Base-by-base conservation (phyloP, 2,329 filamentous ascomycete genomes). In the Hymenoscyphus occultus region DNA sequence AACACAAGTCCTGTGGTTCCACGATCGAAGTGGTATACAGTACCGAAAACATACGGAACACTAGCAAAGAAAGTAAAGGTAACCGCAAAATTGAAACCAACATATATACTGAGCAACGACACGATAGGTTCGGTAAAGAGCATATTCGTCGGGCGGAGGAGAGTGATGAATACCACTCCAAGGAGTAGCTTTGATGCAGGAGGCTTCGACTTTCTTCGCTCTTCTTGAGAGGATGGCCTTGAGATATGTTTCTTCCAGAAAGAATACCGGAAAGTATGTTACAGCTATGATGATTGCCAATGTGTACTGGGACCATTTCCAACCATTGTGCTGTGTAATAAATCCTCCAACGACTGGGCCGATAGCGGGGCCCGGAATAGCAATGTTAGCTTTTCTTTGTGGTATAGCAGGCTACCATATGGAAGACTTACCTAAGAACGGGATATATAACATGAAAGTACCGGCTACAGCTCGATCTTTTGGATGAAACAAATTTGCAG, bases 41-140 rank as follows among this genome's bases (percentile, higher is more conserved):
- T 64, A 3, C 73, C 67, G 65, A 84, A 84, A 0, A 80, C 78
- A 68, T 78, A 83, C 0, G 82, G 81, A 0, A 84, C 78, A 0
- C 77, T 78, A 0, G 80, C 80, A 68, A 85, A 84, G 76, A 84
- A 84, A 56, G 75, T 80, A 68, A 82, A 85, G 1, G 84, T 76
- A 0, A 81, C 82, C 3, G 80, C 82, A 60, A 85, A 85, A 63
- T 80, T 78, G 70, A 79, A 81, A 0, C 82, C 76, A 0, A 82
- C 77, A 69, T 85, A 85, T 0, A 84, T 69, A 61, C 78, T 81
- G 42, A 80, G 73, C 64, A 87, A 85, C 12, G 81, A 81, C 1
- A 89, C 83, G 48, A 90, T 87, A 1, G 86, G 86, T 68, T 90
- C 87, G 0, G 83, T 82, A 48, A 86, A 71, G 9, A 90, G 78